Percentiles rank a stretch among this genome's conserved stretches.
Conservation (phyloP, 345 rosid species). For the Aethionema arabicum region DNA sequence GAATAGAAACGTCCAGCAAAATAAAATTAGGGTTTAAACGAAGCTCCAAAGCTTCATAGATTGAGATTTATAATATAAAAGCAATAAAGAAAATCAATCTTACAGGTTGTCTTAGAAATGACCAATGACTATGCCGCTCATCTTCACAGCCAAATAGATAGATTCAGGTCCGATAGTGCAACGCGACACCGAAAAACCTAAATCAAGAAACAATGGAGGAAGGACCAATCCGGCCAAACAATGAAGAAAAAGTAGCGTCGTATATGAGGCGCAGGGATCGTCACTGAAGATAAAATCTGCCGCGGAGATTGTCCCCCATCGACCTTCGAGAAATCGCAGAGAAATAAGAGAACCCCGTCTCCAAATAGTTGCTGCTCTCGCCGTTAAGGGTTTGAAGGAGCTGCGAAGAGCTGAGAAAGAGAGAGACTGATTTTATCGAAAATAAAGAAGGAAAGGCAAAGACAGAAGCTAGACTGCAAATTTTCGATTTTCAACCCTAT, state of each 20-base stretch:
- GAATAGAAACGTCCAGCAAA: not conserved
- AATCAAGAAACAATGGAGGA: slow-evolving; percentile 18
- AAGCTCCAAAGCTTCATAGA: slow-evolving; percentile 27
- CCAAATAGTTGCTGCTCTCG: slow-evolving; percentile 28
- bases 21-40: slow-evolving; percentile 32
- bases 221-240: not conserved
- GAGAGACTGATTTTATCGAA: slow-evolving; percentile 7
- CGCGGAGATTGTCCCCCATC: slow-evolving; percentile 20
- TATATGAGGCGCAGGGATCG: slow-evolving; percentile 17
- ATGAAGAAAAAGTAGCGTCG: not conserved
- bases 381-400: slow-evolving; percentile 38
- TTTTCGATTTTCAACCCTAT: slow-evolving; percentile 8
- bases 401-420: slow-evolving; percentile 11
- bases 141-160: slow-evolving; percentile 1
- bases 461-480: slow-evolving; percentile 22
- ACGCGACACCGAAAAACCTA: not conserved
- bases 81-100: slow-evolving; percentile 20
- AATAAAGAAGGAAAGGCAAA: slow-evolving; percentile 19
- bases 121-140: slow-evolving; percentile 22
- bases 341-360: slow-evolving; percentile 23
- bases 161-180: slow-evolving; percentile 13
- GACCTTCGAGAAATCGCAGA: not conserved
- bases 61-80: not conserved
- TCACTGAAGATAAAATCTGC: slow-evolving; percentile 21
- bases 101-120: slow-evolving; percentile 24